phyloP scores from a whole-genome alignment of 2,329 filamentous ascomycete species.

The Orbilia javanica region DNA sequence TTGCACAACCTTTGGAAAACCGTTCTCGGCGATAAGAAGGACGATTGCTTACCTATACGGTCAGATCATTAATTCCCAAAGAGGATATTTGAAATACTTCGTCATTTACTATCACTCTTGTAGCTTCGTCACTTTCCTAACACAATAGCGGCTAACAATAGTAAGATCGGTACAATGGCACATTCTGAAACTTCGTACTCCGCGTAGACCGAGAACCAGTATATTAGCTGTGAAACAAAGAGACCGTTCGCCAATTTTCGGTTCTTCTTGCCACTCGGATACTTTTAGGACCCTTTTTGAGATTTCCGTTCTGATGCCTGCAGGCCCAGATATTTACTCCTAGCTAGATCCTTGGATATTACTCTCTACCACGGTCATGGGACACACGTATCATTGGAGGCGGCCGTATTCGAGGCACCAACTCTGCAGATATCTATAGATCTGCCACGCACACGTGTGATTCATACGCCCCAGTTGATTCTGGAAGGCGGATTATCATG shows the following conservation, averaged over 20 bases:
- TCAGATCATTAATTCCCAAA: constrained; percentile 49
- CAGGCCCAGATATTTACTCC: constrained; percentile 23
- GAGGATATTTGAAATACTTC: constrained; percentile 56
- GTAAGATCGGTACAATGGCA: constrained; percentile 21
- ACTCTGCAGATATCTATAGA: constrained; percentile 23
- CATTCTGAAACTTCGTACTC: constrained; percentile 38
- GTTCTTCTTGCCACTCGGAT: constrained; percentile 41
- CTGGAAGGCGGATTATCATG: constrained; percentile 21
- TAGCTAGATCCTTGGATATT: constrained; percentile 20
- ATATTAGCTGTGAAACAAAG: constrained; percentile 1
- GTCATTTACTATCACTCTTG: constrained; percentile 45
- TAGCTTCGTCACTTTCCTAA: constrained; percentile 41
- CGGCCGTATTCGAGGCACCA: constrained; percentile 35
- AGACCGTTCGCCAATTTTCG: constrained; percentile 32
- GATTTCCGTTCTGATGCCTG: constrained; percentile 30
- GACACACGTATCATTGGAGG: constrained; percentile 5
- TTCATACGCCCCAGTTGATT: constrained; percentile 40
- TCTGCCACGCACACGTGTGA: constrained; percentile 52
- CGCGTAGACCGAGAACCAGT: constrained; percentile 40
- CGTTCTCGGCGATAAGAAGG: constrained; percentile 18
- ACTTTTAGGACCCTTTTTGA: constrained; percentile 48
- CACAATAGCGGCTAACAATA: constrained; percentile 46
- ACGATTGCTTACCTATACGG: constrained; percentile 50
- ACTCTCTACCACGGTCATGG: constrained; percentile 44
- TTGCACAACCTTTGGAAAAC: constrained; percentile 31